phyloP scores from a whole-genome alignment of 2,329 filamentous ascomycete genomes.

The Neocucurbitaria cava region DNA sequence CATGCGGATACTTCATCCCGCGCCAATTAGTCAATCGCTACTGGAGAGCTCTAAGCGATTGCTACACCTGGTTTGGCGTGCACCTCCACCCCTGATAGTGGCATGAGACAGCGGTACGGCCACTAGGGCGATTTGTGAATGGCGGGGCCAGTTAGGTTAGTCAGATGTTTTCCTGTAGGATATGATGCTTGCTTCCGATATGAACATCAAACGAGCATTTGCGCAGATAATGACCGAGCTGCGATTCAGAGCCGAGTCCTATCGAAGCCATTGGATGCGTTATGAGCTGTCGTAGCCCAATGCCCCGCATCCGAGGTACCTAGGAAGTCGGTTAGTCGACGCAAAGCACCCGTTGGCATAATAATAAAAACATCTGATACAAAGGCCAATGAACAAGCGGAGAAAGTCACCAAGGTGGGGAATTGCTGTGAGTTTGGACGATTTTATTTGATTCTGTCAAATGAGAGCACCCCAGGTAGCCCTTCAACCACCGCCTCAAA shows the following conservation, averaged over 20 bases:
- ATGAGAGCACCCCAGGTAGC: background rate
- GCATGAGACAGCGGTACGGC: background rate
- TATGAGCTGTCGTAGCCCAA: background rate
- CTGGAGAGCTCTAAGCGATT: background rate
- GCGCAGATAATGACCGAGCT: background rate
- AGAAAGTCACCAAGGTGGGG: background rate
- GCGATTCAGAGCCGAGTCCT: background rate
- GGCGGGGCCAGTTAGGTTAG: background rate
- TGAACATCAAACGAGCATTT: background rate
- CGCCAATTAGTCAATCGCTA: background rate
- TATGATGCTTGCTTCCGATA: background rate
- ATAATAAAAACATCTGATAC: background rate
- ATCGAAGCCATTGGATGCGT: background rate
- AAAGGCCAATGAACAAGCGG: background rate
- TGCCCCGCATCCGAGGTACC: background rate
- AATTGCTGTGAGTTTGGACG: background rate
- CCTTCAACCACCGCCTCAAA: background rate
- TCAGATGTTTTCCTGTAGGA: background rate
- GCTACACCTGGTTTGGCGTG: background rate
- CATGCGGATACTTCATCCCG: background rate
- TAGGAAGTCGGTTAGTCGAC: background rate
- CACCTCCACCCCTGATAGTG: background rate
- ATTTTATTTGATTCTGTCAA: background rate
- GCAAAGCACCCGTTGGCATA: background rate
- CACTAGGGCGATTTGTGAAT: background rate